Evolutionary conservation across 176 grass and related monocot species (phyloP).

Genomic region (Otatea glauca): DNA sequence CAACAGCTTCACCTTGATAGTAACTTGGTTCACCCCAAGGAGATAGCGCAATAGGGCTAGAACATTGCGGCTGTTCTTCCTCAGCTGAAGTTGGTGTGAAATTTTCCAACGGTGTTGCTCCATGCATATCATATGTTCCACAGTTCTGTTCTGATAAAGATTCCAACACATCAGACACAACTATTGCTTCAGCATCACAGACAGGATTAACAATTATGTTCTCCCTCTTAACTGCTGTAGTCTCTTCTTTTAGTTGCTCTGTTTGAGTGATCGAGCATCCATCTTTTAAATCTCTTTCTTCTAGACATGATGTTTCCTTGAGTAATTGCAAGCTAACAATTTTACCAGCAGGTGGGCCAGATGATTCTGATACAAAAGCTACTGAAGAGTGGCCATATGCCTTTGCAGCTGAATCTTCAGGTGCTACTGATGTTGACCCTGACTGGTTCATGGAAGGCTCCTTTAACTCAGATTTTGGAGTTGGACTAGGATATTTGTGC

Average conservation of each 20-base stretch:
- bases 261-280: slow-evolving; percentile 21
- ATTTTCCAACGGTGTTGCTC: slow-evolving; percentile 33
- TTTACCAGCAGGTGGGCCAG: slow-evolving; percentile 47
- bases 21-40: slow-evolving; percentile 68
- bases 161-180: slow-evolving; percentile 47
- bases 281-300: slow-evolving; percentile 46
- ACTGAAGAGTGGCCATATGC: slow-evolving; percentile 40
- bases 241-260: slow-evolving; percentile 35
- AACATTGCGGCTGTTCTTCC: slow-evolving; percentile 66
- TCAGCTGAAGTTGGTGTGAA: slow-evolving; percentile 46
- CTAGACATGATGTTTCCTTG: slow-evolving; percentile 46
- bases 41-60: slow-evolving; percentile 56
- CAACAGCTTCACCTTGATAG: slow-evolving; percentile 64
- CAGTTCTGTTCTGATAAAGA: slow-evolving; percentile 44
- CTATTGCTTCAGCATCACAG: slow-evolving; percentile 38
- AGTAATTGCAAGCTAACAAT: slow-evolving; percentile 47
- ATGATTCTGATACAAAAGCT: slow-evolving; percentile 47
- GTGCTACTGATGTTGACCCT: slow-evolving; percentile 44
- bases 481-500: slow-evolving; percentile 58
- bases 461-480: slow-evolving; percentile 50
- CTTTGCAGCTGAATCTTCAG: slow-evolving; percentile 50
- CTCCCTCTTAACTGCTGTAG: slow-evolving; percentile 21
- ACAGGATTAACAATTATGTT: slow-evolving; percentile 36
- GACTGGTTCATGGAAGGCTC: slow-evolving; percentile 32
- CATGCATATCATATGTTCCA: slow-evolving; percentile 37